Conservation (phyloP, 441 rosid genomes). For the Biscutella auriculata region DNA sequence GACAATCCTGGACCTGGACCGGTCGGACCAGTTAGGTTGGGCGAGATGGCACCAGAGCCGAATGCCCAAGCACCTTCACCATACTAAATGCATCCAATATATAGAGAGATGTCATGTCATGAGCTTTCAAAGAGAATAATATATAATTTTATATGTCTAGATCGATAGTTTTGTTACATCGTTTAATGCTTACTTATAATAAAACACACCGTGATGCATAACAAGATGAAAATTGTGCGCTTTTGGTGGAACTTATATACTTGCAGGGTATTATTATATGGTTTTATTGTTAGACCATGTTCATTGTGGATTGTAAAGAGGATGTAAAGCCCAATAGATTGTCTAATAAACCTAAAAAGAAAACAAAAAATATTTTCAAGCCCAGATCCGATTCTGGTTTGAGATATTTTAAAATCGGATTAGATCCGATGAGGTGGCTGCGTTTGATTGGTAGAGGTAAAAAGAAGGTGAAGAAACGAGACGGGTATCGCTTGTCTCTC, state of each 20-base stretch:
- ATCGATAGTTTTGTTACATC: background rate
- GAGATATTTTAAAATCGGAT: too few relatives aligned
- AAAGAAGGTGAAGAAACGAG: too few relatives aligned
- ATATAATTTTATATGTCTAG: background rate
- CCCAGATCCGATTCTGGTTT: too few relatives aligned
- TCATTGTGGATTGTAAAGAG: too few relatives aligned
- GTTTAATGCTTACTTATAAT: background rate
- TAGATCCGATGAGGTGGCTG: too few relatives aligned
- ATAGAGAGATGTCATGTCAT: background rate
- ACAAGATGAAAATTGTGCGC: background rate
- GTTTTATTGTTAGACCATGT: too few relatives aligned
- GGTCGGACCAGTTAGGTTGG: constrained; percentile 13
- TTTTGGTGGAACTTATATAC: background rate
- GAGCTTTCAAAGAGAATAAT: constrained; percentile 3
- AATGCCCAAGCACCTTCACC: background rate
- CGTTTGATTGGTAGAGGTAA: too few relatives aligned
- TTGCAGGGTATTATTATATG: background rate
- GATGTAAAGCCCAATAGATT: too few relatives aligned
- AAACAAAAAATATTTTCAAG: too few relatives aligned
- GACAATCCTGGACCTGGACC: constrained; percentile 17
- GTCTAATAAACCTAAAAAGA: too few relatives aligned
- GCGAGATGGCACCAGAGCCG: constrained; percentile 13
- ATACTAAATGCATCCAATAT: background rate
- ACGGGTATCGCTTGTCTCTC: too few relatives aligned
- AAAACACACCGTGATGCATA: background rate